A percentile compares a stretch with the other conserved stretches of the same genome.
phyloP scores from a whole-genome alignment of 441 rosid species.

The Gossypium gossypioides region DNA sequence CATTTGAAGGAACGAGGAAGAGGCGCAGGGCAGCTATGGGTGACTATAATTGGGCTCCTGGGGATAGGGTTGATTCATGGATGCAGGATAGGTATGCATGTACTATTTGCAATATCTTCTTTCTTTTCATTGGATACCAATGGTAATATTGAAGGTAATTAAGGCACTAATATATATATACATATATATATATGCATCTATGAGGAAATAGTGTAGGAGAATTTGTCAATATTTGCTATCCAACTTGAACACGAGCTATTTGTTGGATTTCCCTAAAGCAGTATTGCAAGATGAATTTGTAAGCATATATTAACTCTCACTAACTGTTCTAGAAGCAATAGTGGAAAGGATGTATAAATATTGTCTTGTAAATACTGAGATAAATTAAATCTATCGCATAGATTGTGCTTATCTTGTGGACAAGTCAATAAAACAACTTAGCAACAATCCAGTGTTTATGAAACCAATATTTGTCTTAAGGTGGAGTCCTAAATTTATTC shows the following conservation, averaged over 20 bases:
- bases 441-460: not conserved
- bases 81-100: constrained; percentile 60
- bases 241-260: not conserved
- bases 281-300: not conserved
- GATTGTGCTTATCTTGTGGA: not conserved
- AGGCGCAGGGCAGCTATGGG: constrained; percentile 80
- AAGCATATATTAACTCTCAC: not conserved
- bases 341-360: not conserved
- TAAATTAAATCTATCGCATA: not conserved
- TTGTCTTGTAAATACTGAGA: not conserved
- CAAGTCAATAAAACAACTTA: not conserved
- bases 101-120: not conserved
- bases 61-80: constrained; percentile 88
- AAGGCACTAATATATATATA: not conserved
- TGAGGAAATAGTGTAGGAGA: constrained; percentile 1
- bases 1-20: constrained; percentile 90
- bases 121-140: not conserved
- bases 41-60: constrained; percentile 71
- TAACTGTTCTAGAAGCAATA: not conserved
- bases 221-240: not conserved
- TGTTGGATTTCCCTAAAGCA: not conserved
- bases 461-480: not conserved
- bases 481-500: not conserved
- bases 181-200: not conserved
- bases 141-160: not conserved